Conservation (phyloP, 345 rosid species). For the Ceriops decandra region DNA sequence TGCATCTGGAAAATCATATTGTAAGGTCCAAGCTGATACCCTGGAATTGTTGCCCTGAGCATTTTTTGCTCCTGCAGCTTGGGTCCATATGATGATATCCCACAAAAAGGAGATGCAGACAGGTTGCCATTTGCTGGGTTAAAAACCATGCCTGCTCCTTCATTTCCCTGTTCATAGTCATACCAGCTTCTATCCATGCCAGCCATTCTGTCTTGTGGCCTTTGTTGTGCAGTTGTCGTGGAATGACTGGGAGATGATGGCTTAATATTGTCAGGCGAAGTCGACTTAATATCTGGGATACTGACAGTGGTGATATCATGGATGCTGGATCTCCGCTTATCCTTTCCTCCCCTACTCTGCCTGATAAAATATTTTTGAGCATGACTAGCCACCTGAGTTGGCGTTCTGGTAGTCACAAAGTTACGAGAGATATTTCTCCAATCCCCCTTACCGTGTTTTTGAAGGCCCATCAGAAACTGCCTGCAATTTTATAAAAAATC, state of each 20-base stretch:
- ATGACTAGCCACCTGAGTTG: constrained; percentile 12
- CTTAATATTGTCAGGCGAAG: constrained; percentile 1
- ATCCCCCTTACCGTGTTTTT: constrained; percentile 7
- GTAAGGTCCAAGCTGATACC: constrained; percentile 53
- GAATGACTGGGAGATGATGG: constrained; percentile 44
- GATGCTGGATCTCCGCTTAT: constrained; percentile 17
- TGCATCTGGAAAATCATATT: constrained; percentile 38
- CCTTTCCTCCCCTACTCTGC: constrained; percentile 15
- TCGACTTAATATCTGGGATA: constrained; percentile 6
- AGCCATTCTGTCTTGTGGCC: constrained; percentile 21
- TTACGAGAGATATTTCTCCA: constrained; percentile 10
- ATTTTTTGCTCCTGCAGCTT: constrained; percentile 63
- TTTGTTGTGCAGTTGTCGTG: constrained; percentile 32
- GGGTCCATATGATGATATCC: constrained; percentile 50
- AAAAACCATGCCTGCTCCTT: constrained; percentile 36
- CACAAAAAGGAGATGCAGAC: constrained; percentile 41
- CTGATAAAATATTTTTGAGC: constrained; percentile 10
- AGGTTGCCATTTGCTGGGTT: constrained; percentile 32
- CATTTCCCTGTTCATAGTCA: constrained; percentile 39
- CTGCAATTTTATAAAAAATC: background rate
- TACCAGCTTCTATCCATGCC: constrained; percentile 23
- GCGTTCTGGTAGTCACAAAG: constrained; percentile 4
- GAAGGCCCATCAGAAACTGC: constrained; percentile 9
- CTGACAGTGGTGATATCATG: constrained; percentile 16
- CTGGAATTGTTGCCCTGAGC: constrained; percentile 41